Evolutionary conservation across 352 stramenopile genomes (phyloP), one percentile per base, ranked within the genome.

Genomic region (Phytophthora aleatoria): DNA sequence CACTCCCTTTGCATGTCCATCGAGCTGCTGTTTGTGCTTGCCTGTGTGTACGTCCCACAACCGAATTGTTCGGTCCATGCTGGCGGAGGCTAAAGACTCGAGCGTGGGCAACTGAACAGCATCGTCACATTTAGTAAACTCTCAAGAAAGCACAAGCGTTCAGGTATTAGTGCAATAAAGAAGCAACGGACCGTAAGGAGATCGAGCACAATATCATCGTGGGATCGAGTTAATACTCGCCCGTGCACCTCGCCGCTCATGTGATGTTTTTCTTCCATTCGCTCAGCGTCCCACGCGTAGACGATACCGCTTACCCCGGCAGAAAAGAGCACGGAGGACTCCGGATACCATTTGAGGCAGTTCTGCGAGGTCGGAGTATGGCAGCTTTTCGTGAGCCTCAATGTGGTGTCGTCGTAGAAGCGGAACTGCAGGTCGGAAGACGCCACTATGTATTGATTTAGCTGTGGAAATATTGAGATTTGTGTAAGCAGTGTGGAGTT

Each of bases 21-120:
- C 80, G 30, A 97, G 73, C 50, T 92, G 88, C 57, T 94, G 87
- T 55, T 91, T 91, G 72, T 93, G 82, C 30, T 89, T 90, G 26
- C 86, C 89, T 20, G 87, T 95, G 56, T 92, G 74, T 5, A 95
- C 75, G 54, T 97, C 90, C 89, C 89, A 96, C n/a, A 97, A 71
- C 0, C 85, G 84, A 47, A 97, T 94, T 16, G 81, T 96, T 41
- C 81, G 82, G 66, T 96, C 90, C 87, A 97, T 96, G 58, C 85
- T 95, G 15, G 83, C 89, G 2, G 82, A 95, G 27, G 87, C 89
- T 10, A 97, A 64, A 26, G 85, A 88, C 51, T 96, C 89, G 24
- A 96, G 73, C 10, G 83, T 87, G 41, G 81, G 79, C 3, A 96
- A 65, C 72, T 94, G 54, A 11, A 54, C 15, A 58, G 8, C 31